These are phyloP conservation scores for Mikania micrantha DNA, from an alignment of 129 eudicot species.

Conservation along the genomic window DNA sequence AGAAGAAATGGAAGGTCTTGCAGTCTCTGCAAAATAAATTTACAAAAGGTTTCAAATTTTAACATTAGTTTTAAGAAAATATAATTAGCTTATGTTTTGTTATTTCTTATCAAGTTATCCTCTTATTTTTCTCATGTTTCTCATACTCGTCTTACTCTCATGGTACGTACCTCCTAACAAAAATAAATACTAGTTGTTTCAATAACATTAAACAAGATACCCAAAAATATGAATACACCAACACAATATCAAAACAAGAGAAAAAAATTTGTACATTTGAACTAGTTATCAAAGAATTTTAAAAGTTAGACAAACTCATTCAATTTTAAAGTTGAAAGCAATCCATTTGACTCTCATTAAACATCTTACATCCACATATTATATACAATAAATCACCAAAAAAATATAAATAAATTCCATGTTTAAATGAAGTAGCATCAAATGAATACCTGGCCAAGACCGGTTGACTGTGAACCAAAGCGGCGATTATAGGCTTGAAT, in stretches of 20 bases:
- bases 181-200: background rate
- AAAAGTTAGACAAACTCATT: background rate
- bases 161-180: background rate
- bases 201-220: background rate
- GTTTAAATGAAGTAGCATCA: background rate
- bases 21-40: conserved; percentile 54
- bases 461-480: conserved; percentile 57
- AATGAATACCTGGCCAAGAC: conserved; percentile 63
- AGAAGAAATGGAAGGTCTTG: conserved; percentile 95
- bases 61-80: background rate
- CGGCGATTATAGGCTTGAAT: conserved; percentile 72
- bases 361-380: background rate
- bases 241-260: background rate
- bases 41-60: background rate
- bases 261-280: background rate
- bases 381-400: background rate
- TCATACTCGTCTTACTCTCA: background rate
- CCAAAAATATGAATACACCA: background rate
- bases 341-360: background rate
- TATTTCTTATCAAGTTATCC: background rate
- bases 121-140: background rate
- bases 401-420: background rate
- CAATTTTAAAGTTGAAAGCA: background rate
- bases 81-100: background rate
- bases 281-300: background rate